A percentile compares a stretch with the other conserved stretches of the same genome.
Evolutionary conservation across 139 green algal genomes (phyloP).

Genomic region (Chlamydomonas incerta): DNA sequence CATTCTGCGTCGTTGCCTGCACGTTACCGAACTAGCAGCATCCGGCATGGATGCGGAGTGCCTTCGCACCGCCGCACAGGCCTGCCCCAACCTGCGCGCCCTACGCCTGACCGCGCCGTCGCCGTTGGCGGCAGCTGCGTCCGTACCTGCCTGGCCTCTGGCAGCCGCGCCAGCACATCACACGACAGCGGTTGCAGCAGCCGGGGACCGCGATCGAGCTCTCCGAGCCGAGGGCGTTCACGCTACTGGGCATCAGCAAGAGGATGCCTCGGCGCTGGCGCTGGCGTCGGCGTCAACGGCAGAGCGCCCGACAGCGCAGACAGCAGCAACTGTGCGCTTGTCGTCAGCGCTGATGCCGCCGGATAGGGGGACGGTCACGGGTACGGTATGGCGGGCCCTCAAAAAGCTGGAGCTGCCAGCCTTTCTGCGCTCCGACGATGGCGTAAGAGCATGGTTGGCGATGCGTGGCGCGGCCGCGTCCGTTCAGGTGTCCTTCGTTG

Average conservation of each 20-base stretch:
- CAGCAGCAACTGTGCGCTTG: not conserved
- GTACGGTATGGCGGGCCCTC: not conserved
- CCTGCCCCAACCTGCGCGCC: not conserved
- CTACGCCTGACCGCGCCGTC: not conserved
- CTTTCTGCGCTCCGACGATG: not conserved
- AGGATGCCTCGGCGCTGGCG: no score
- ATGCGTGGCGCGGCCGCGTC: not conserved
- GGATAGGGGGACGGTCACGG: no score
- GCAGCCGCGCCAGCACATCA: not conserved
- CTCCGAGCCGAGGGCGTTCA: no score
- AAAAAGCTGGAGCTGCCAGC: not conserved
- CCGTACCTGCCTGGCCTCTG: not conserved
- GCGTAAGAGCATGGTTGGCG: not conserved
- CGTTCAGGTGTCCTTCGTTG: no score
- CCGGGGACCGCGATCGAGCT: no score
- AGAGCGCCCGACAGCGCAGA: not conserved
- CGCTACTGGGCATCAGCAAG: no score
- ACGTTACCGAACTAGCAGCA: not conserved
- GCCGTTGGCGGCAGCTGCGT: not conserved
- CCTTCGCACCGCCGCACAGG: not conserved
- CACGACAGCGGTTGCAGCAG: not conserved
- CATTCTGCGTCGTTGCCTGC: not conserved
- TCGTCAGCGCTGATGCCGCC: not conserved
- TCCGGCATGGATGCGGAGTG: not conserved
- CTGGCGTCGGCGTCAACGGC: no score